Conservation (phyloP, 2,329 filamentous ascomycete genomes). For the Monosporascus sp. region DNA sequence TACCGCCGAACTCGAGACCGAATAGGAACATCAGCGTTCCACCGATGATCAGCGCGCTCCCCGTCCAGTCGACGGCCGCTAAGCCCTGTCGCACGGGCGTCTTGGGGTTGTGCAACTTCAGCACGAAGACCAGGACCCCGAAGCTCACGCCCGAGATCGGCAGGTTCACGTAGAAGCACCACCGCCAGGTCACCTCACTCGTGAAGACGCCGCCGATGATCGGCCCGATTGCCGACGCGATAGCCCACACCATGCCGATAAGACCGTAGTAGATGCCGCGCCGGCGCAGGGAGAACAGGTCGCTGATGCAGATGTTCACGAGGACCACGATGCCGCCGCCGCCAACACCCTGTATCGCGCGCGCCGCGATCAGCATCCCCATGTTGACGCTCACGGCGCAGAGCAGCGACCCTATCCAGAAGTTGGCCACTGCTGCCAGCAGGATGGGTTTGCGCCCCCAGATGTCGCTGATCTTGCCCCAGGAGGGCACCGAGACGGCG, state of each 20-base stretch:
- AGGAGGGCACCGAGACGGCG: conserved; percentile 62
- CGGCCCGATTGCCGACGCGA: conserved; percentile 61
- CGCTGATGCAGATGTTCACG: conserved; percentile 54
- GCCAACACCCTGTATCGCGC: conserved; percentile 53
- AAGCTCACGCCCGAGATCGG: conserved; percentile 43
- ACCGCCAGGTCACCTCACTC: conserved; percentile 57
- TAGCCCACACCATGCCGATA: conserved; percentile 55
- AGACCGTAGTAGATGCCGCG: conserved; percentile 49
- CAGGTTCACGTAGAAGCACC: conserved; percentile 66
- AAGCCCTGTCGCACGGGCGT: conserved; percentile 60
- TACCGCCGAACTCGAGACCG: conserved; percentile 79
- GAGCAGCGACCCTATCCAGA: conserved; percentile 50
- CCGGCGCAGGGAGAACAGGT: conserved; percentile 48
- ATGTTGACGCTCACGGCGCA: conserved; percentile 47
- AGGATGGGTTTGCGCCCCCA: conserved; percentile 54
- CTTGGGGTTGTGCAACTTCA: conserved; percentile 64
- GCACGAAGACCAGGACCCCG: conserved; percentile 51
- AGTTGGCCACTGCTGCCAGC: conserved; percentile 45
- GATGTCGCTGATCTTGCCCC: conserved; percentile 60
- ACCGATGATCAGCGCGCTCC: conserved; percentile 59
- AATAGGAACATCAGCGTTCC: conserved; percentile 83
- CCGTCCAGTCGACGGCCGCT: conserved; percentile 57
- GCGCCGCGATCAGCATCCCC: conserved; percentile 48
- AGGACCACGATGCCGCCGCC: conserved; percentile 55
- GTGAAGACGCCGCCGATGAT: conserved; percentile 67